Evolutionary conservation across 768 basidiomycete genomes (phyloP), one percentile per base, ranked within the genome.

Genomic region (Phylloporus sp.): DNA sequence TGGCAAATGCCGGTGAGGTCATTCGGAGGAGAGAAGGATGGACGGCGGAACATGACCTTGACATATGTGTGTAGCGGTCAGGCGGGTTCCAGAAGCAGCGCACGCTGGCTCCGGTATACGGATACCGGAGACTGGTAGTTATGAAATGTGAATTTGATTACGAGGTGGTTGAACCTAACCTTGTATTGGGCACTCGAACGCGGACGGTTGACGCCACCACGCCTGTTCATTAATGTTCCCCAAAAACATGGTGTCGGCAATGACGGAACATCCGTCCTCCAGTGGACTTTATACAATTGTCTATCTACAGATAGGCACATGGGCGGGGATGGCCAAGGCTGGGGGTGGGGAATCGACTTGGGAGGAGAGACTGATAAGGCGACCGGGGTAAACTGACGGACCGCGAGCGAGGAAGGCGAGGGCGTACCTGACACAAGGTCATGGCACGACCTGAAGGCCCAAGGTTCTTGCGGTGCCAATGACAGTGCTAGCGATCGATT

Each of bases 391-490:
- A 61, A 58, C 56, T 42, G 46, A 55, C 51, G 53, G n/a, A 46
- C 33, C 42, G 48, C 45, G 44, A 52, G 48, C 45, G 44, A 52
- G 44, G 44, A 37, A 51, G 46, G 49, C 56, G 59, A 55, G 42
- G 39, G 38, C 62, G 58, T 60, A 66, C 64, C 61, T 62, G 48
- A 42, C 37, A 28, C 35, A 31, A 51, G 53, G 60, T 81, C 75
- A 98, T 63, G 89, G 84, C 50, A 97, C 84, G 46, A 97, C 90
- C 61, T 86, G 82, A 37, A 99, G 75, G 26, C 96, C 96, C 61
- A 96, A 71, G 52, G 84, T 90, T 74, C 74, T 84, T 42, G 92
- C 92, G 56, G 86, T 90, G 40, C 91, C 94, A 55, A 96, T 72
- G 53, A 98, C 76, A 65, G 88, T 89, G 62, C 84, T 84, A 23